Percentiles rank a stretch among this genome's conserved stretches.
These are phyloP conservation scores for Phialophora macrospora DNA, from an alignment of 2,329 filamentous ascomycete species.

Conservation along the genomic window DNA sequence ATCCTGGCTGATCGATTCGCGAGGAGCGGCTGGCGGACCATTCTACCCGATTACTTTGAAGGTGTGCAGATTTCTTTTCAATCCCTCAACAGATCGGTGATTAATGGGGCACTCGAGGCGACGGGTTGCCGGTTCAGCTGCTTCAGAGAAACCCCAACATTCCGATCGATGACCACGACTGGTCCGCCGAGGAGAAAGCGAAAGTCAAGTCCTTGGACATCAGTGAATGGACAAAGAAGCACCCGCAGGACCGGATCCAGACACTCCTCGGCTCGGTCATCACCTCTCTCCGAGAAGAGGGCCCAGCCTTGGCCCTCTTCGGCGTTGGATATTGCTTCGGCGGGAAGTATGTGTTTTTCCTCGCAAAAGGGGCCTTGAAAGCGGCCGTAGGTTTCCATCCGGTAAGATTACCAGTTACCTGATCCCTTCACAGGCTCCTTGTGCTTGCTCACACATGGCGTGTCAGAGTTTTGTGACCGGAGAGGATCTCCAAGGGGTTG, in stretches of 20 bases:
- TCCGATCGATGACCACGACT: constrained; percentile 24
- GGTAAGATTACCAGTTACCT: background rate
- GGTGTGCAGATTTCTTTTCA: background rate
- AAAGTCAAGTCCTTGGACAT: constrained; percentile 9
- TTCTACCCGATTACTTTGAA: constrained; percentile 27
- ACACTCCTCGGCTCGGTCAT: background rate
- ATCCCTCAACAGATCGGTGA: background rate
- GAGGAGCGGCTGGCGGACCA: constrained; percentile 3
- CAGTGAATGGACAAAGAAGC: constrained; percentile 5
- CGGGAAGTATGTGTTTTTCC: constrained; percentile 16
- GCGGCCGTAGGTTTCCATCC: constrained; percentile 7
- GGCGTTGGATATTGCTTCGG: constrained; percentile 28
- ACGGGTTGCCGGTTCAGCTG: constrained; percentile 18
- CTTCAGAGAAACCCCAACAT: constrained; percentile 7
- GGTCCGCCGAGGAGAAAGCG: constrained; percentile 16
- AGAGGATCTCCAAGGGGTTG: constrained; percentile 12
- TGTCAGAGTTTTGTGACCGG: constrained; percentile 13
- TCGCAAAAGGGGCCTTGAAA: constrained; percentile 12
- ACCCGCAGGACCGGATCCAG: background rate
- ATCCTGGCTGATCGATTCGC: constrained; percentile 22
- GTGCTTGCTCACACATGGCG: background rate
- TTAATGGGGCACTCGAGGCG: background rate
- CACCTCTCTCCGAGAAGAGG: background rate
- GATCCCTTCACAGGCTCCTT: background rate
- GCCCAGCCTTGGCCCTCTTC: background rate